phyloP scores from a whole-genome alignment of 208 protist species.

The Vickermania ingenoplastis region DNA sequence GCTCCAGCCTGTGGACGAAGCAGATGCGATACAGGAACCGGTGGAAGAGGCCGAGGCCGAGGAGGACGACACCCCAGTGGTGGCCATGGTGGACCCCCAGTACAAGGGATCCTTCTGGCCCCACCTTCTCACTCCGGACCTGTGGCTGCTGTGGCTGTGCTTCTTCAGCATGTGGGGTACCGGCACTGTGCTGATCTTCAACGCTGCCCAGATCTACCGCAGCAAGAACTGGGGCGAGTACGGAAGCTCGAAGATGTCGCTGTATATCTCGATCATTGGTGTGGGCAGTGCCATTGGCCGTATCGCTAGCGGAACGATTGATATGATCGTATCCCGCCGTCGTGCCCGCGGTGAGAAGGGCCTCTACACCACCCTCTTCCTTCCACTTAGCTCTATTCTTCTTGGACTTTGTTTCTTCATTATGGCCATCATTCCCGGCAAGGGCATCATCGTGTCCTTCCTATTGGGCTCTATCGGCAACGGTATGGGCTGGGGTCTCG shows the following conservation, averaged over 20 bases:
- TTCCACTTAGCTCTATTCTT: slow-evolving; percentile 23
- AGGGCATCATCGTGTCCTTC: slow-evolving; percentile 38
- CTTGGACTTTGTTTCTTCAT: slow-evolving; percentile 27
- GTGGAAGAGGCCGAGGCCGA: slow-evolving; percentile 5
- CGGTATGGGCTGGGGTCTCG: slow-evolving; percentile 50
- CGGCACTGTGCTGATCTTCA: slow-evolving; percentile 50
- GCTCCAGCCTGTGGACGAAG: not conserved
- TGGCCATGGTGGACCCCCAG: slow-evolving; percentile 32
- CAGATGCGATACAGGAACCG: not conserved
- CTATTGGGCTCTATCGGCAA: slow-evolving; percentile 51
- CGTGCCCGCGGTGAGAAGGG: slow-evolving; percentile 14
- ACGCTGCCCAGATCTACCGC: slow-evolving; percentile 56
- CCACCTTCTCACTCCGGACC: slow-evolving; percentile 9
- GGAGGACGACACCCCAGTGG: not conserved
- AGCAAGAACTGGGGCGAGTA: slow-evolving; percentile 24
- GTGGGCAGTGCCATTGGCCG: slow-evolving; percentile 54
- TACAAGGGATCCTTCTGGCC: slow-evolving; percentile 51
- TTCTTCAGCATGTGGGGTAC: slow-evolving; percentile 56
- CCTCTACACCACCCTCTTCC: slow-evolving; percentile 25
- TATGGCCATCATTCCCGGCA: slow-evolving; percentile 29
- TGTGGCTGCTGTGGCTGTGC: slow-evolving; percentile 30
- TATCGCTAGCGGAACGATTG: slow-evolving; percentile 36
- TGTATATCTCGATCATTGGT: slow-evolving; percentile 46
- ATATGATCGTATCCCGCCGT: slow-evolving; percentile 42
- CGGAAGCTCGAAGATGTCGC: slow-evolving; percentile 22